Percentiles rank a stretch among this genome's conserved stretches.
Evolutionary conservation across 176 grass and related monocot genomes (phyloP).

Genomic region (Saccharum officinarum): DNA sequence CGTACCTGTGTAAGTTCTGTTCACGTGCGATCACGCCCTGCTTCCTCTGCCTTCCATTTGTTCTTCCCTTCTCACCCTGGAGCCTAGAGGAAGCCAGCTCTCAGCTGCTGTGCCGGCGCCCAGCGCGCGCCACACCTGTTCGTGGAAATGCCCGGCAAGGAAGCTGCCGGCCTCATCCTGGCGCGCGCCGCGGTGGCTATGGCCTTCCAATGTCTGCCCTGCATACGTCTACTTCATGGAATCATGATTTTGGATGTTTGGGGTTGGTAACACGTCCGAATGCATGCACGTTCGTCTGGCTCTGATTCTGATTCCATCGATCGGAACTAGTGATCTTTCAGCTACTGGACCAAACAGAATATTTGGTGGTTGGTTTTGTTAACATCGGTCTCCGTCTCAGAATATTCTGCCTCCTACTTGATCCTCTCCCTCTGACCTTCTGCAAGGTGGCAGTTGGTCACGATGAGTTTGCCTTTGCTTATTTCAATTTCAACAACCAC

Average conservation of each 20-base stretch:
- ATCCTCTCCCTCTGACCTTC: not conserved
- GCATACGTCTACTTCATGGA: not conserved
- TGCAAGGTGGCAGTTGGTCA: not conserved
- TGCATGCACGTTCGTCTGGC: not conserved
- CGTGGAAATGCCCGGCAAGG: conserved; percentile 34
- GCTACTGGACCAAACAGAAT: not conserved
- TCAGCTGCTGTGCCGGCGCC: not conserved
- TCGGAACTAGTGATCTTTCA: not conserved
- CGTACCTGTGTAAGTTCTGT: conserved; percentile 73
- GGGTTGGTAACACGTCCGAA: not conserved
- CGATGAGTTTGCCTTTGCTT: not conserved
- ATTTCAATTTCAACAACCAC: not conserved
- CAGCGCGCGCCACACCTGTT: not conserved
- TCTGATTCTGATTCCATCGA: conserved; percentile 8
- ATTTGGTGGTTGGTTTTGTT: conserved; percentile 27
- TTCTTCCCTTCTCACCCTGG: not conserved
- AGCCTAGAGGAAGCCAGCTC: not conserved
- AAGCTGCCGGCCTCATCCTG: not conserved
- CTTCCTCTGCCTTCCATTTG: not conserved
- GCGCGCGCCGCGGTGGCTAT: not conserved
- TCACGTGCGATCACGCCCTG: not conserved
- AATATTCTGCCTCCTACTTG: conserved; percentile 29
- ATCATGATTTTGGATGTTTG: not conserved
- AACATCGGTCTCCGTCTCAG: not conserved
- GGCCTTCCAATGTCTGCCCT: not conserved